Base-by-base conservation (phyloP, 2,329 filamentous ascomycete species). In the Hawksworthiomyces lignivorus region DNA sequence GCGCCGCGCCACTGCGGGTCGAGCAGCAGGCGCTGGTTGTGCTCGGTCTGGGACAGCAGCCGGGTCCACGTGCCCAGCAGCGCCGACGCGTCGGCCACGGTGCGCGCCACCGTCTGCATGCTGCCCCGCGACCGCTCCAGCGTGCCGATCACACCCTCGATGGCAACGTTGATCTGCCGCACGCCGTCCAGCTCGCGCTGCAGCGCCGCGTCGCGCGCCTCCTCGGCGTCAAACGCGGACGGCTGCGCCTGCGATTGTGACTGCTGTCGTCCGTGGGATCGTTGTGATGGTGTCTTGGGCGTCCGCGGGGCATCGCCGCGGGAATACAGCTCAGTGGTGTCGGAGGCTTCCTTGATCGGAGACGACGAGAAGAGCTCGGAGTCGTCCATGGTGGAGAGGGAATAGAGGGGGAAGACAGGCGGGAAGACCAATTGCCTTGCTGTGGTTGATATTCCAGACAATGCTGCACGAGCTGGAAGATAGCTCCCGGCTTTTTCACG, bases 31-130 rank as follows among this genome's bases (percentile, higher is more conserved):
- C 92, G 81, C 61, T 97, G 89, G 58, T 94, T 97, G 64, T 98
- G 92, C 63, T 98, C 92, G 5, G 92, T 96, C 62, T 98, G 92
- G 7, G 87, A 92, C 11, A 98, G 76, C 51, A 98, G 96, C 39
- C 88, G 82, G 8, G 88, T 94, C 90, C 90, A 98, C 14, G 89
- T 94, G 54, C 94, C 88, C 24, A 98, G 79, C 12, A 98, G 75
- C 1, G 84, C 85, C 12, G 89, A 94, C 4, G 92, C 88, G 42
- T 89, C 90, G 51, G 76, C 75, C 31, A 97, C 88, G 4, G 92
- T 96, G 48, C 76, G 75, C 41, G 84, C 84, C 27, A 97, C 89
- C 19, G 84, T 94, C 84, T 86, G 39, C 85, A 92, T 92, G 61
- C 89, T 89, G 43, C 73, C 75, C 55, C 79, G 82, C 19, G 84